Evolutionary conservation across 306 rosid genomes (phyloP).

Genomic region (Vigna radiata): DNA sequence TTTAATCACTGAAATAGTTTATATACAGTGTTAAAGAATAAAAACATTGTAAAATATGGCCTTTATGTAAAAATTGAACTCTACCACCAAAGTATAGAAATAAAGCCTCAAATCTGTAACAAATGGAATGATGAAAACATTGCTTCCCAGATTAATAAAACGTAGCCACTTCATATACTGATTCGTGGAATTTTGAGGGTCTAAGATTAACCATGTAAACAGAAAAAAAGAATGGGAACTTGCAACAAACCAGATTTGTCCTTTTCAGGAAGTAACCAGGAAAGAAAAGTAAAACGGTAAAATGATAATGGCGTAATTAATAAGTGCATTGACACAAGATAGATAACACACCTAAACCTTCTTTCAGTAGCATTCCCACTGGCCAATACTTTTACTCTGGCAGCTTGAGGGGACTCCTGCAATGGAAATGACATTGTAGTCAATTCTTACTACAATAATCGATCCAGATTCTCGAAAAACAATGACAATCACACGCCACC

Average conservation of each 20-base stretch:
- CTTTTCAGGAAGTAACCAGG: neutral
- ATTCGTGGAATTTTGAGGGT: too few species aligned
- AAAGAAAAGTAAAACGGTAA: neutral
- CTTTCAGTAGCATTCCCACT: slow-evolving; percentile 98
- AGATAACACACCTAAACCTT: slow-evolving; percentile 79
- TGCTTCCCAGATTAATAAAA: too few species aligned
- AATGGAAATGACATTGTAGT: slow-evolving; percentile 42
- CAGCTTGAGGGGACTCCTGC: slow-evolving; percentile 99
- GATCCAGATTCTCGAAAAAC: slow-evolving; percentile 11
- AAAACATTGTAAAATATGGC: too few species aligned
- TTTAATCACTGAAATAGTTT: too few species aligned
- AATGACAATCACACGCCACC: slow-evolving; percentile 19
- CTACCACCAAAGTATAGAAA: too few species aligned
- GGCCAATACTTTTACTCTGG: slow-evolving; percentile 97
- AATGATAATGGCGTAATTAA: slow-evolving; percentile 11
- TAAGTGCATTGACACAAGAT: slow-evolving; percentile 13
- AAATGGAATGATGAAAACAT: too few species aligned
- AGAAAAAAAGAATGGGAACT: neutral
- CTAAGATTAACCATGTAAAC: too few species aligned
- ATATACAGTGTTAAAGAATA: too few species aligned
- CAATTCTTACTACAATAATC: slow-evolving; percentile 18
- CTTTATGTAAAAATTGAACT: too few species aligned
- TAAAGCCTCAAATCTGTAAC: too few species aligned
- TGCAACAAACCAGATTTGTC: neutral
- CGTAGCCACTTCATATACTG: too few species aligned